Base-by-base conservation (phyloP, 2,329 filamentous ascomycete genomes). In the Trichoderma afroharzianum region DNA sequence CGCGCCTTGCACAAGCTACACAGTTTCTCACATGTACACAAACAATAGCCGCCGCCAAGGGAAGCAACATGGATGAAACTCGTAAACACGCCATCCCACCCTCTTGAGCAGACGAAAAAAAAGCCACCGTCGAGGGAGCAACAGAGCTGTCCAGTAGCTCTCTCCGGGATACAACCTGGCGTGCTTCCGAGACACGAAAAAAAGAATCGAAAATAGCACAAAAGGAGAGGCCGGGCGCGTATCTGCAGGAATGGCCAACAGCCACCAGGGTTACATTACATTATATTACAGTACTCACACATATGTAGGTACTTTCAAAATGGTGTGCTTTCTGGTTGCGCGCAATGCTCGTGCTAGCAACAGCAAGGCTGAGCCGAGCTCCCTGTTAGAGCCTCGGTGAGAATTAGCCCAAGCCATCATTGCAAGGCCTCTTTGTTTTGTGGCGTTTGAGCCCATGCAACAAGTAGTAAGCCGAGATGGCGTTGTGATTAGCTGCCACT, bases 401-500 rank as follows among this genome's bases (percentile, higher is more conserved):
- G 64, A 67, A n/a, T 57, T 18, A 21, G 47, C 15, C 15, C 36
- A 43, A 30, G 32, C 50, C 53, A 55, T 26, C 1, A 18, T 53
- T 53, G 26, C 21, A 21, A 26, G 18, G 12, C 11, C 12, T 28
- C 36, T 21, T n/a, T 32, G 12, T 57, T 43, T 68, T 26, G 64
- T 58, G 64, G 64, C 64, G 64, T 33, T 28, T 58, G 57, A 33
- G 64, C 33, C 64, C 64, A 68, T 68, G 64, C 64, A 68, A n/a
- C 9, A 21, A 11, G 43, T 6, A 58, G 36, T 68, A 57, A 28
- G 50, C 50, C 64, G 33, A 24, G 8, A 57, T 43, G 53, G 64
- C 24, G 50, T 43, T 50, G 30, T 57, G 47, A 18, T 33, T 36
- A 18, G 63, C 50, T 55, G 32, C n/a, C 47, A 66, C 21, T 24